Percentiles rank a stretch among this genome's conserved stretches.
These are phyloP conservation scores for Scedosporium dehoogii DNA, from an alignment of 2,329 filamentous ascomycete species.

Conservation along the genomic window DNA sequence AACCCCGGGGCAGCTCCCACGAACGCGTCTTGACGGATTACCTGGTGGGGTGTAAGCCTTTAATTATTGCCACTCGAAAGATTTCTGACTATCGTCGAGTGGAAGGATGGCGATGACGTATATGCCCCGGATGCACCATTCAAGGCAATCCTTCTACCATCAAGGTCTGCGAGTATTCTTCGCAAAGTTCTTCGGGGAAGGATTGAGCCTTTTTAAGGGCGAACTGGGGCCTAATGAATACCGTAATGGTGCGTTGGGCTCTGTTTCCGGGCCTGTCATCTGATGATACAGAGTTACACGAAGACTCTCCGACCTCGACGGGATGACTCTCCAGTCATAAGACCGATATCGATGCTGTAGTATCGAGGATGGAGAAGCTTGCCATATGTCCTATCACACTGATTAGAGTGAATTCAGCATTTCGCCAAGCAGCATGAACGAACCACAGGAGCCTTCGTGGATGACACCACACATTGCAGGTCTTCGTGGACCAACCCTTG, in stretches of 20 bases:
- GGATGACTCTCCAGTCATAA: neutral
- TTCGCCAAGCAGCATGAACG: neutral
- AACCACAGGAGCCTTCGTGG: neutral
- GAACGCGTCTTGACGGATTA: neutral
- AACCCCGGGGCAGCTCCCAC: neutral
- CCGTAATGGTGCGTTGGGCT: neutral
- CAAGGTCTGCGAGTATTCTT: too few species aligned
- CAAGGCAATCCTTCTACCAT: too few species aligned
- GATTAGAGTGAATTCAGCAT: neutral
- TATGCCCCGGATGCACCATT: too few species aligned
- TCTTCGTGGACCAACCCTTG: neutral
- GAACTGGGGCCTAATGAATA: neutral
- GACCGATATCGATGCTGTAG: neutral
- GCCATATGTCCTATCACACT: neutral
- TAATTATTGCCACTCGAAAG: neutral
- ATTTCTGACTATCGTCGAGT: neutral
- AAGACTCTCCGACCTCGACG: neutral
- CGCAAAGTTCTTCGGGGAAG: too few species aligned
- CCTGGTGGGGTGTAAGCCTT: neutral
- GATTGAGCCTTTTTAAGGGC: too few species aligned
- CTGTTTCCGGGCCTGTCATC: neutral
- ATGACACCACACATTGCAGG: neutral
- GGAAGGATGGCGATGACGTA: neutral
- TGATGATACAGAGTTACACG: neutral
- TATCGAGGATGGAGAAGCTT: neutral